phyloP scores from a whole-genome alignment of 1,284 basidiomycete genomes.

The Coniferiporia weirii region DNA sequence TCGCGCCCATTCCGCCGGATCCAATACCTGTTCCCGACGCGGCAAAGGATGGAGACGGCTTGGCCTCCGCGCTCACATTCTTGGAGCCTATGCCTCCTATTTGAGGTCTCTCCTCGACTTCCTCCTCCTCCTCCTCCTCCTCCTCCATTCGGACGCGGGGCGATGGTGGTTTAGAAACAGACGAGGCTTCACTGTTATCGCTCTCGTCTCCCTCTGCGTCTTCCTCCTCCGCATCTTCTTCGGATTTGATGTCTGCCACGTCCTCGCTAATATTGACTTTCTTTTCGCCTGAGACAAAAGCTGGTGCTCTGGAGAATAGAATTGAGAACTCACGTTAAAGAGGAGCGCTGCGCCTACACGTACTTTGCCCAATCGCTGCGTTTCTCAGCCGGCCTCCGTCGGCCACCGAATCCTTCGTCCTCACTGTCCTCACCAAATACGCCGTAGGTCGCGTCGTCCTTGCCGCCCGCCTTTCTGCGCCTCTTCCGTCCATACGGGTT shows the following conservation, averaged over 20 bases:
- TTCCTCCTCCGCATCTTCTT: slow-evolving; percentile 26
- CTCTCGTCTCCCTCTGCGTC: slow-evolving; percentile 32
- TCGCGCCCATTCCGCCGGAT: slow-evolving; percentile 22
- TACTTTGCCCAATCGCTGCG: slow-evolving; percentile 64
- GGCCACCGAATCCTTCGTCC: slow-evolving; percentile 41
- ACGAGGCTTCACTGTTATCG: slow-evolving; percentile 26
- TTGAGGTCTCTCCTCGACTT: slow-evolving; percentile 33
- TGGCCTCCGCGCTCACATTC: slow-evolving; percentile 20
- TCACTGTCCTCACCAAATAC: slow-evolving; percentile 76
- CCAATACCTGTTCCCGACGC: slow-evolving; percentile 12
- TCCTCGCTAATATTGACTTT: slow-evolving; percentile 44
- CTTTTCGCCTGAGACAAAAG: slow-evolving; percentile 61
- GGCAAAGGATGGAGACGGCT: slow-evolving; percentile 18
- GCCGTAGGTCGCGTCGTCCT: slow-evolving; percentile 79
- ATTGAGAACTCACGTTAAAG: slow-evolving; percentile 13
- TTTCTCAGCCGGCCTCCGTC: slow-evolving; percentile 26
- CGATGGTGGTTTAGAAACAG: slow-evolving; percentile 43
- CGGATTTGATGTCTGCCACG: slow-evolving; percentile 36
- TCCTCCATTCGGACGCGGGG: slow-evolving; percentile 40
- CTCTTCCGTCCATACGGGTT: slow-evolving; percentile 73
- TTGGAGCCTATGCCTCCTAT: slow-evolving; percentile 49
- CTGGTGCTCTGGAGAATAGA: slow-evolving; percentile 47
- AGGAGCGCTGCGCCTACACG: slow-evolving; percentile 18
- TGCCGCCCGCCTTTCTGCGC: slow-evolving; percentile 52
- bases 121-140: slow-evolving; percentile 44